A percentile compares a stretch with the other conserved stretches of the same genome.
Conservation (phyloP, 805 yeast species). For the Cephaloascus fragrans region DNA sequence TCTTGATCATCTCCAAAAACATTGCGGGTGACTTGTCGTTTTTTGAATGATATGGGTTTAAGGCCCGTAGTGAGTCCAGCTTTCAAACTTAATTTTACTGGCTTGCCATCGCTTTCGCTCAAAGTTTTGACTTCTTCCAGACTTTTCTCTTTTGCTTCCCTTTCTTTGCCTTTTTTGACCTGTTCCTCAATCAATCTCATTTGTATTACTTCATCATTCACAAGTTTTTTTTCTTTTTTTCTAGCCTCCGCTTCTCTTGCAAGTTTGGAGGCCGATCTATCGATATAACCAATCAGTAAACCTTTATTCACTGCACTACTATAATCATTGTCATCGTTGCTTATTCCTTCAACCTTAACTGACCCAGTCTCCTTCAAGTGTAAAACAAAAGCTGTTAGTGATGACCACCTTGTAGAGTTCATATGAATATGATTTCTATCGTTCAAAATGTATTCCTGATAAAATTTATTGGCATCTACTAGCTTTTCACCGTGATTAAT, state of each 20-base stretch:
- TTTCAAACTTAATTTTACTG: too few species aligned
- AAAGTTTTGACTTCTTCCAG: too few species aligned
- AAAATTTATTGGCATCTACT: constrained; percentile 74
- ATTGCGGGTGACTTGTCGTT: too few species aligned
- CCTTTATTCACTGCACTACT: constrained; percentile 22
- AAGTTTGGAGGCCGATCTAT: constrained; percentile 40
- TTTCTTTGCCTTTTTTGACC: constrained; percentile 32
- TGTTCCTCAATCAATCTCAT: constrained; percentile 39
- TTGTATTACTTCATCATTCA: constrained; percentile 36
- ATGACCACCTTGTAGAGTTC: constrained; percentile 78
- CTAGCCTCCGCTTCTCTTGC: constrained; percentile 24
- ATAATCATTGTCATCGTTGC: constrained; percentile 21
- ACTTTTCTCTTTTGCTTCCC: not conserved
- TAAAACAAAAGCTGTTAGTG: constrained; percentile 59
- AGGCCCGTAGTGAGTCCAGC: too few species aligned
- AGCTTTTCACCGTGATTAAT: constrained; percentile 73
- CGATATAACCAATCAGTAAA: constrained; percentile 41
- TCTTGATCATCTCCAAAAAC: too few species aligned
- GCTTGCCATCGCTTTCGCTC: too few species aligned
- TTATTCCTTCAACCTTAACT: constrained; percentile 35
- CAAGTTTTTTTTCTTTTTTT: constrained; percentile 22
- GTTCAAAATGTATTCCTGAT: constrained; percentile 73
- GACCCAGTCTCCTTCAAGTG: constrained; percentile 47
- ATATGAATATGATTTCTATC: constrained; percentile 82
- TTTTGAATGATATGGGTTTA: too few species aligned